phyloP scores from a whole-genome alignment of 495 filamentous ascomycete genomes.

The Antarctomyces pellizariae region DNA sequence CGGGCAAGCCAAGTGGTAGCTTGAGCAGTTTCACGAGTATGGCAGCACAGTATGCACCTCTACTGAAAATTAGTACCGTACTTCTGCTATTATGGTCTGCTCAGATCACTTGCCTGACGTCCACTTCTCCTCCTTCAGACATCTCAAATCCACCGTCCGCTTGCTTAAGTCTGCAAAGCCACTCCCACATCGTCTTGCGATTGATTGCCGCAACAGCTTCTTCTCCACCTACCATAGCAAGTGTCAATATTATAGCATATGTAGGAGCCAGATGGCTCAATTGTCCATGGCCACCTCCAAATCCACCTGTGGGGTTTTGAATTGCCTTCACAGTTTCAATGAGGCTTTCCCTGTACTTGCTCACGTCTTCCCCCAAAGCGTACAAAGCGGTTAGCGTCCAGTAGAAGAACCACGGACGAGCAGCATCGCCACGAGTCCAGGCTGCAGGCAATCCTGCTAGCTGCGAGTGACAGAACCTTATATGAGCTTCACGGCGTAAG shows the following conservation, averaged over 20 bases:
- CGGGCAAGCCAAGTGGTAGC: slow-evolving; percentile 53
- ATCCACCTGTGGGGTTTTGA: slow-evolving; percentile 69
- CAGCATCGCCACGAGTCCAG: slow-evolving; percentile 54
- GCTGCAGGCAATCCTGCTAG: slow-evolving; percentile 37
- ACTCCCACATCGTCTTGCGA: slow-evolving; percentile 67
- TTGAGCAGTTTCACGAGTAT: slow-evolving; percentile 62
- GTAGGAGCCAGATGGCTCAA: slow-evolving; percentile 66
- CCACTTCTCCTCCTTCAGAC: slow-evolving; percentile 62
- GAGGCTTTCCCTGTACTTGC: slow-evolving; percentile 39
- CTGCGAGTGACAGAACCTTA: slow-evolving; percentile 45
- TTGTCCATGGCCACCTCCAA: slow-evolving; percentile 87
- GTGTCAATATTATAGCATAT: slow-evolving; percentile 58
- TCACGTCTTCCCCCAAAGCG: slow-evolving; percentile 54
- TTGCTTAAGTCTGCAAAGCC: slow-evolving; percentile 67
- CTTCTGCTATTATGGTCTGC: not conserved
- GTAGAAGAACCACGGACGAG: slow-evolving; percentile 80
- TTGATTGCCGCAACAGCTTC: slow-evolving; percentile 55
- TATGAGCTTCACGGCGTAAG: slow-evolving; percentile 45
- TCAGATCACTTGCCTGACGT: slow-evolving; percentile 42
- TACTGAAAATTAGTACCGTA: slow-evolving; percentile 13
- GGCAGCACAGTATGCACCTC: slow-evolving; percentile 76
- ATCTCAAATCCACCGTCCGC: slow-evolving; percentile 64
- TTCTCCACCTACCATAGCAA: slow-evolving; percentile 52
- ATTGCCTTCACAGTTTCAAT: slow-evolving; percentile 47
- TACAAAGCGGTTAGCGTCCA: slow-evolving; percentile 59